Evolutionary conservation across 768 basidiomycete species (phyloP).

Genomic region (Postia placenta): DNA sequence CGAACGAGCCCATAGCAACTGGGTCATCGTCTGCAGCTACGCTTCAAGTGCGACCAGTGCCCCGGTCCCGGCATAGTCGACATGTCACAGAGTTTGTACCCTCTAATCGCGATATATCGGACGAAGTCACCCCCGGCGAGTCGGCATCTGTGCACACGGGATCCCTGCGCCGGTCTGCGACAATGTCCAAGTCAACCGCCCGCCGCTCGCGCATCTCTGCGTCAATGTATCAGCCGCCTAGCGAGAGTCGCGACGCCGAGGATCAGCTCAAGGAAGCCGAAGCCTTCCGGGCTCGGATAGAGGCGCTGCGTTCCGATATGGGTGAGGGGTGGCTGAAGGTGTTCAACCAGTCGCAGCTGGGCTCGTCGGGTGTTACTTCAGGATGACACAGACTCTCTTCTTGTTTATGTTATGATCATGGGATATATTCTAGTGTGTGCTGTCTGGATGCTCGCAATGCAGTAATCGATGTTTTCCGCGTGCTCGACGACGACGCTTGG

Average conservation of each 20-base stretch:
- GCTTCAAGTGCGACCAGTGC: constrained; percentile 11
- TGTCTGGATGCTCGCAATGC: not conserved
- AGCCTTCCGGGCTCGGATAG: constrained; percentile 69
- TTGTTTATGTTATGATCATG: not conserved
- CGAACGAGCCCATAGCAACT: not conserved
- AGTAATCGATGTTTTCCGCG: no score
- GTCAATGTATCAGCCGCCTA: constrained; percentile 53
- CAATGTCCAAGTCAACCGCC: constrained; percentile 33
- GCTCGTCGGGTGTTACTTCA: constrained; percentile 15
- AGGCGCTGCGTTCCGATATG: constrained; percentile 81
- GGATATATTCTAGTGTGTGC: constrained; percentile 1
- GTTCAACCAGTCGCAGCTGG: constrained; percentile 57
- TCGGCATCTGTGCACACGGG: constrained; percentile 5
- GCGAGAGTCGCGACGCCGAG: constrained; percentile 15
- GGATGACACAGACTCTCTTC: constrained; percentile 1
- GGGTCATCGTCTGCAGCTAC: constrained; percentile 13
- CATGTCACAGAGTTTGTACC: constrained; percentile 43
- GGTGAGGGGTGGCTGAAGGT: constrained; percentile 89
- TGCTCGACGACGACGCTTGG: no score
- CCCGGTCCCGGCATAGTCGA: constrained; percentile 37
- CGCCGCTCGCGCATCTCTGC: constrained; percentile 52
- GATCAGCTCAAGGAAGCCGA: constrained; percentile 50
- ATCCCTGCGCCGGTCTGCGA: constrained; percentile 18
- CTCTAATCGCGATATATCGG: constrained; percentile 12
- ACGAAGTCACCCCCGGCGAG: constrained; percentile 8